Evolutionary conservation across 495 filamentous ascomycete species (phyloP), one percentile per base, ranked within the genome.

Genomic region (Trichoderma parareesei): DNA sequence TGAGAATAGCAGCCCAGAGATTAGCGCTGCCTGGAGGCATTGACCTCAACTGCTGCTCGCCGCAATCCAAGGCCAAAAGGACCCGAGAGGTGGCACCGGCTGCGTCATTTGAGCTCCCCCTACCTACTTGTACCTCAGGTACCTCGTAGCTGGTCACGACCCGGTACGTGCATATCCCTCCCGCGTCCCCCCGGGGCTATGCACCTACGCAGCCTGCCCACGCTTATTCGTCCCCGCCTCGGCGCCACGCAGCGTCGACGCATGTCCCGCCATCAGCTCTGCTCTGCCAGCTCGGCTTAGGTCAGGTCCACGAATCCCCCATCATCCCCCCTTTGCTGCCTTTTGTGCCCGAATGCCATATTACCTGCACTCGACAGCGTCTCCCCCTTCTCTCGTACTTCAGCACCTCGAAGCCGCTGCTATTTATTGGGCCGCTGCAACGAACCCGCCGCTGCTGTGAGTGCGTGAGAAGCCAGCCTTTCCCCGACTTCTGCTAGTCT

Each of bases 101-200:
- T 57, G 53, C 53, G 53, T 57, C 53, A 57, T 57, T 57, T 57
- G 53, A 57, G 53, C 53, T 57, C 20, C 53, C 53, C 53, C 33
- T n/a, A 27, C 27, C 27, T 27, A 27, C 27, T 2, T 27, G n/a
- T n/a, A n/a, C 27, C 27, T 27, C 27, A 27, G 27, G 27, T 27
- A 27, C 27, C 27, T 27, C 27, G 27, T 2, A 57, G 53, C 53
- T 57, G 20, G 6, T 57, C 27, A 10, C 33, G 53, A 57, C 53
- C 53, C 53, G 53, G 2, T 57, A 57, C 9, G 3, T 57, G 53
- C 53, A 57, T 35, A 13, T 10, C 53, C 3, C 53, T 10, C 6
- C 53, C n/a, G 18, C 9, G 27, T 10, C 27, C 48, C 20, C n/a
- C 48, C 33, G 53, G 33, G 33, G 53, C 53, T 57, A 57, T 57